phyloP scores from a whole-genome alignment of 345 rosid species.

The Arabidopsis thaliana region DNA sequence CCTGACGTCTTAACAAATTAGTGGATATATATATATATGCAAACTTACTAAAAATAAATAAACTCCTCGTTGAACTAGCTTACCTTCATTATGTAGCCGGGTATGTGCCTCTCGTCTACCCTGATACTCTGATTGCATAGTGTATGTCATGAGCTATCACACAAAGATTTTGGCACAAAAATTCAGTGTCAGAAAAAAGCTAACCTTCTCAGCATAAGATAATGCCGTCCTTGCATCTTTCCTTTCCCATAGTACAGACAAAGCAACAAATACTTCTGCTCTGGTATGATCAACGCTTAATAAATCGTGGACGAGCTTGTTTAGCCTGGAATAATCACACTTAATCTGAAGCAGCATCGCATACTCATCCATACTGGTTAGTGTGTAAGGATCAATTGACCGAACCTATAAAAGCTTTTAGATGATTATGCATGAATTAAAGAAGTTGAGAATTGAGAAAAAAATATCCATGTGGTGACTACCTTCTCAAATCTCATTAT shows the following conservation, averaged over 20 bases:
- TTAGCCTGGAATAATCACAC: conserved; percentile 79
- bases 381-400: conserved; percentile 81
- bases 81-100: conserved; percentile 96
- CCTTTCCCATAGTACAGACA: conserved; percentile 84
- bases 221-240: conserved; percentile 88
- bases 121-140: conserved; percentile 74
- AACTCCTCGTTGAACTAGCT: conserved; percentile 2
- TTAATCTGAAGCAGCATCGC: conserved; percentile 92
- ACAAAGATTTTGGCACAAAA: conserved; percentile 17
- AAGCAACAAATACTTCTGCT: conserved; percentile 91
- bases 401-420: conserved; percentile 69
- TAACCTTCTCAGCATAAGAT: conserved; percentile 94
- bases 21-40: background rate
- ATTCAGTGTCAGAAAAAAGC: conserved; percentile 40
- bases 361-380: conserved; percentile 95
- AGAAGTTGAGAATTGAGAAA: conserved; percentile 1
- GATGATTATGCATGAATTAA: conserved; percentile 17
- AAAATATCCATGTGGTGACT: background rate
- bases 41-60: background rate
- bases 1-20: conserved; percentile 52
- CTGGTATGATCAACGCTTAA: conserved; percentile 81
- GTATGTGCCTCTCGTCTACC: conserved; percentile 90
- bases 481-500: conserved; percentile 94
- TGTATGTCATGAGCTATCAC: conserved; percentile 35
- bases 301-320: conserved; percentile 92